These are phyloP conservation scores for Microbotryum lychnidis-dioicae DNA, from an alignment of 1,284 basidiomycete species.

Conservation along the genomic window DNA sequence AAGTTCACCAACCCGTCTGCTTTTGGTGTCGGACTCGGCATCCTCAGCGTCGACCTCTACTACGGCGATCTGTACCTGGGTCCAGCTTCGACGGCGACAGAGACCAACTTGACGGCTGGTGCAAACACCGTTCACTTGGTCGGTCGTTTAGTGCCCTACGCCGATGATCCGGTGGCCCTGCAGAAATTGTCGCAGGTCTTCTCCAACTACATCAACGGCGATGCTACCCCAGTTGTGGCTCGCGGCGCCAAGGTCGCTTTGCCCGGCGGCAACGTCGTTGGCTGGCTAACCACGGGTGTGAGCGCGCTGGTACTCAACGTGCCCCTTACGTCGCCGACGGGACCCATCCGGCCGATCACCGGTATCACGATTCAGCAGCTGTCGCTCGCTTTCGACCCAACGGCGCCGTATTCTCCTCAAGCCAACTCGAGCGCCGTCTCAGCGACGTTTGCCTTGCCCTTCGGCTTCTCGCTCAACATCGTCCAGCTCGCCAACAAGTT, in stretches of 20 bases:
- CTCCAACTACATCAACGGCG: conserved; percentile 64
- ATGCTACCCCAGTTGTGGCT: conserved; percentile 54
- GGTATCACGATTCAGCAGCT: conserved; percentile 58
- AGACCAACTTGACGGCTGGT: conserved; percentile 46
- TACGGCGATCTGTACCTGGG: conserved; percentile 56
- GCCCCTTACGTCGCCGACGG: conserved; percentile 47
- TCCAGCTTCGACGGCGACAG: conserved; percentile 5
- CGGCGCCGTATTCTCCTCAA: conserved; percentile 54
- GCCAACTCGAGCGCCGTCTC: conserved; percentile 54
- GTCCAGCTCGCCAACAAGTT: conserved; percentile 59
- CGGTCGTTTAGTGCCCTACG: conserved; percentile 56
- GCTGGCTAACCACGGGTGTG: conserved; percentile 61
- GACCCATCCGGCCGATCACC: conserved; percentile 58
- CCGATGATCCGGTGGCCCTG: conserved; percentile 47
- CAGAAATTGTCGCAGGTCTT: conserved; percentile 56
- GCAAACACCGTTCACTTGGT: conserved; percentile 55
- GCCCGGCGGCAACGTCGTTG: conserved; percentile 53
- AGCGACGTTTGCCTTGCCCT: conserved; percentile 60
- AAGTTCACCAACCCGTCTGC: conserved; percentile 58
- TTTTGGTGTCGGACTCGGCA: conserved; percentile 61
- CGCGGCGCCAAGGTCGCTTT: conserved; percentile 49
- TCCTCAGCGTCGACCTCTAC: conserved; percentile 56
- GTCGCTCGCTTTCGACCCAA: conserved; percentile 52
- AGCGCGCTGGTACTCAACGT: conserved; percentile 52
- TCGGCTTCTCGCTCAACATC: conserved; percentile 64